These are phyloP conservation scores for Fagopyrum tataricum DNA, from an alignment of 148 eudicot genomes.

Conservation along the genomic window DNA sequence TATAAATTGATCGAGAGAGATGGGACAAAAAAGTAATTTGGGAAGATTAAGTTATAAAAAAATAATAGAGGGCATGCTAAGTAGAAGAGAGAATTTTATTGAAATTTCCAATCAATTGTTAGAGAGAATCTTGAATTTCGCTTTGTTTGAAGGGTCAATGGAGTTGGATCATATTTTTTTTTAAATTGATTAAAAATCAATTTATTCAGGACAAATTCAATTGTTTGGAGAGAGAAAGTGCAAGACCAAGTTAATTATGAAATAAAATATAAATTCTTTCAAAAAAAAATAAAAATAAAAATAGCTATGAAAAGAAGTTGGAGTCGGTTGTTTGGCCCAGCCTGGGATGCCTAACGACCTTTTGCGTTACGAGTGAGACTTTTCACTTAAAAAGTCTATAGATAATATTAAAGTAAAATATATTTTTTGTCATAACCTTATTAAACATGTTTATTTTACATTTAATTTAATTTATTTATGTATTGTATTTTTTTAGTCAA, in stretches of 20 bases:
- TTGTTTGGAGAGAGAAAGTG: neutral
- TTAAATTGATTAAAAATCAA: neutral
- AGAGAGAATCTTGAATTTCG: neutral
- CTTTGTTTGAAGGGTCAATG: neutral
- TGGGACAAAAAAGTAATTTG: neutral
- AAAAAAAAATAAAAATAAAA: neutral
- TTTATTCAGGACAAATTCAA: neutral
- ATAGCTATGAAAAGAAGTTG: neutral
- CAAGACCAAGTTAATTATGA: neutral
- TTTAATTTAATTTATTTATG: too few relatives aligned
- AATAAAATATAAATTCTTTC: too few relatives aligned
- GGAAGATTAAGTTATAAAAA: neutral
- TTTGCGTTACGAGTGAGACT: neutral
- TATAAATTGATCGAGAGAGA: neutral
- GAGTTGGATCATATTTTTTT: neutral
- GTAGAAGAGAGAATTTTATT: neutral
- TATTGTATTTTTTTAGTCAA: too few relatives aligned
- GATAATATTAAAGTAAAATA: too few relatives aligned
- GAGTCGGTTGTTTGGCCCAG: neutral
- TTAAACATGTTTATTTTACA: too few relatives aligned
- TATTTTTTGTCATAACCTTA: too few relatives aligned
- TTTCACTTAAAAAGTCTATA: neutral
- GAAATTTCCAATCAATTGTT: neutral
- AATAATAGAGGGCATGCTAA: neutral
- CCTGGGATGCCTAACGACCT: neutral